Conservation (phyloP, 345 rosid genomes). For the Eucalyptus sp. region DNA sequence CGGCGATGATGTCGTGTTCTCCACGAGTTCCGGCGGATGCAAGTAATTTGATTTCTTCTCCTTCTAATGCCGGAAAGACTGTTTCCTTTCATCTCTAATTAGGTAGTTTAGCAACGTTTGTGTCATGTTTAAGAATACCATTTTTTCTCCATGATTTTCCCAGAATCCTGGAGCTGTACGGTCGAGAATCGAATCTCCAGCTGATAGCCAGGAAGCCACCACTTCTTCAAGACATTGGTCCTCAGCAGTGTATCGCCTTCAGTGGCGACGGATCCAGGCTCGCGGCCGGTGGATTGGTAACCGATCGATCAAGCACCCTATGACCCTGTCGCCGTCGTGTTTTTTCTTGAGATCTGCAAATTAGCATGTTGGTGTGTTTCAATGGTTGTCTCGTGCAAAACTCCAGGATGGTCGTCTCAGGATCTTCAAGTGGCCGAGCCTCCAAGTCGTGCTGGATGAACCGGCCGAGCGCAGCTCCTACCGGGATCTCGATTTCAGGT, state of each 20-base stretch:
- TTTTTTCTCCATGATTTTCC: not conserved
- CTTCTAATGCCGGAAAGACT: not conserved
- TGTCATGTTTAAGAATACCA: not conserved
- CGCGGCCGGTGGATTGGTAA: slow-evolving; percentile 44
- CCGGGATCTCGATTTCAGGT: slow-evolving; percentile 88
- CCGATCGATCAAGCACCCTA: not conserved
- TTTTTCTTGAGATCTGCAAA: not conserved
- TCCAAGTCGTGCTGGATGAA: slow-evolving; percentile 55
- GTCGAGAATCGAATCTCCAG: slow-evolving; percentile 13
- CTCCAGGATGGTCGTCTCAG: slow-evolving; percentile 88
- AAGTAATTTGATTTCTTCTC: slow-evolving; percentile 28
- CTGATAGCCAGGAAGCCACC: not conserved
- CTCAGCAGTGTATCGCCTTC: slow-evolving; percentile 70
- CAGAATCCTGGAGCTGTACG: slow-evolving; percentile 39
- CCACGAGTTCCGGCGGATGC: slow-evolving; percentile 73
- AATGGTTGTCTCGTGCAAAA: not conserved
- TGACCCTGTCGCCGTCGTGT: not conserved
- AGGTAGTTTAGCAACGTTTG: not conserved
- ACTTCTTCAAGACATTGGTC: slow-evolving; percentile 30
- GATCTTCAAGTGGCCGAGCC: slow-evolving; percentile 82
- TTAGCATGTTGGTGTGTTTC: not conserved
- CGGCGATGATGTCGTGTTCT: slow-evolving; percentile 75
- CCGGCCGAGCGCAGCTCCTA: slow-evolving; percentile 66
- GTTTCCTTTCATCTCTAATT: not conserved
- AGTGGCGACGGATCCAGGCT: slow-evolving; percentile 81